Evolutionary conservation across 1,284 basidiomycete genomes (phyloP).

Genomic region (Ganoderma multipileum): DNA sequence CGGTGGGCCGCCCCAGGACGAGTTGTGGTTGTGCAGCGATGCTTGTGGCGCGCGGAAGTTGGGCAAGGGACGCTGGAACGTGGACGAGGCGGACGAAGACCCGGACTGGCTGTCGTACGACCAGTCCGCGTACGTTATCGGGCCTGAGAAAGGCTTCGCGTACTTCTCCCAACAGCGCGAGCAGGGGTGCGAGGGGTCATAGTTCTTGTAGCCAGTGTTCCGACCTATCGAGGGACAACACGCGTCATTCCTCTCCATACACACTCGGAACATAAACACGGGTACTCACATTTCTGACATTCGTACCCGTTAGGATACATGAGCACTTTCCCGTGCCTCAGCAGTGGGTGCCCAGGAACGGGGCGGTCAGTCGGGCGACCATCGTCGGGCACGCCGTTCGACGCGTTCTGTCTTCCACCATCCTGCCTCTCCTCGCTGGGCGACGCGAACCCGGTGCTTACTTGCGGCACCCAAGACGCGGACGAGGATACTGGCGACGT

Average conservation of each 20-base stretch:
- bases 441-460: constrained; percentile 25
- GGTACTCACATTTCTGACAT: constrained; percentile 57
- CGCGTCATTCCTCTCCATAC: constrained; percentile 1
- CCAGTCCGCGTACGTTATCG: constrained; percentile 63
- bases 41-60: constrained; percentile 36
- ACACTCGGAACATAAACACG: background rate
- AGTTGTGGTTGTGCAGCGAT: constrained; percentile 26
- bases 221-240: constrained; percentile 51
- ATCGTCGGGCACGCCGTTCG: constrained; percentile 45
- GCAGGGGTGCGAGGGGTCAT: constrained; percentile 71
- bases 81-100: constrained; percentile 33
- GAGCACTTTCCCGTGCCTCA: constrained; percentile 63
- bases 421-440: constrained; percentile 28
- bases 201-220: constrained; percentile 75
- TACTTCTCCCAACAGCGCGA: constrained; percentile 75
- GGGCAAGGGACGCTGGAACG: constrained; percentile 50
- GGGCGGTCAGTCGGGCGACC: constrained; percentile 67
- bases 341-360: constrained; percentile 66
- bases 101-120: constrained; percentile 27
- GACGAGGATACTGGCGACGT: constrained; percentile 30
- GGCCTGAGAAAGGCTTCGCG: constrained; percentile 61
- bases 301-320: constrained; percentile 69
- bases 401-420: background rate
- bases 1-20: constrained; percentile 25
- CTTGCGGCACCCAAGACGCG: background rate